Evolutionary conservation across 208 protist species (phyloP).

Genomic region (Phytomonas serpens): DNA sequence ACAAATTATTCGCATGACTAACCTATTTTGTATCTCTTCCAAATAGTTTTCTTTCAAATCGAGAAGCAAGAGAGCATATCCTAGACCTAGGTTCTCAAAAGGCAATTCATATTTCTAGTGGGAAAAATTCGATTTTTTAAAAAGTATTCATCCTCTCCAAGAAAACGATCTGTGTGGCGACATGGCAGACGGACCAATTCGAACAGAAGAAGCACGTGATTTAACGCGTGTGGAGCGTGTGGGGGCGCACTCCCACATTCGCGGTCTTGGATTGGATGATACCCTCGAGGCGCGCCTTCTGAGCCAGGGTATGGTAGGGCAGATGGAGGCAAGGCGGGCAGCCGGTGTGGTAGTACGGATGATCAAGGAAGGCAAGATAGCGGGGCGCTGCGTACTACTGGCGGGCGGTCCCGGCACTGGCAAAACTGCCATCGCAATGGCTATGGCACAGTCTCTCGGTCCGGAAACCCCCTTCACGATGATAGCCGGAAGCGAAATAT

Average conservation of each 20-base stretch:
- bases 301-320: constrained; percentile 99
- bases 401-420: constrained; percentile 96
- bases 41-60: not conserved
- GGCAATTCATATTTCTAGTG: not conserved
- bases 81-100: not conserved
- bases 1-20: not conserved
- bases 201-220: constrained; percentile 93
- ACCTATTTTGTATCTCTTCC: not conserved
- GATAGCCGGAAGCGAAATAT: constrained; percentile 99
- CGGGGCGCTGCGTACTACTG: constrained; percentile 98
- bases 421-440: constrained; percentile 99
- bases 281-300: constrained; percentile 89
- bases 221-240: constrained; percentile 96
- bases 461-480: constrained; percentile 98
- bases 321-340: constrained; percentile 89
- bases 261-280: constrained; percentile 98
- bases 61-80: not conserved
- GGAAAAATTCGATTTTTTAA: not conserved
- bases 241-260: constrained; percentile 99
- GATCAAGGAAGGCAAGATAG: constrained; percentile 98
- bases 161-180: not conserved
- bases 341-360: constrained; percentile 94
- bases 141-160: not conserved
- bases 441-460: constrained; percentile 97
- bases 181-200: constrained; percentile 68